These are phyloP conservation scores for Avicennia marina DNA, from an alignment of 257 asterid species.

Conservation along the genomic window DNA sequence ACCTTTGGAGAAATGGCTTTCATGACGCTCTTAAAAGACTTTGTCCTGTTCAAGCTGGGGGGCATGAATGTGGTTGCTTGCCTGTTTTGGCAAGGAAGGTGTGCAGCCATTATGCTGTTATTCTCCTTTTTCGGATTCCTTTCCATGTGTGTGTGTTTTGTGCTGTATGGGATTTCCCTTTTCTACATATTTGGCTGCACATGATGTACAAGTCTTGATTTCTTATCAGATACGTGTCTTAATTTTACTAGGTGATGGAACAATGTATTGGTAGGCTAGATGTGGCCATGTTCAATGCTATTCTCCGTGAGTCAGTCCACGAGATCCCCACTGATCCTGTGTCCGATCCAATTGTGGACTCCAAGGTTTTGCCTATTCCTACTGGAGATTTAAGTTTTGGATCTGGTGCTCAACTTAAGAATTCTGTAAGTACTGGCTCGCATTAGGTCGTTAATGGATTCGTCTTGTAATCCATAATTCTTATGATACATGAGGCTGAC, in stretches of 20 bases:
- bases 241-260: constrained; percentile 65
- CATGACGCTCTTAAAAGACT: constrained; percentile 75
- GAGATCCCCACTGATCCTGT: constrained; percentile 99
- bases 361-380: constrained; percentile 92
- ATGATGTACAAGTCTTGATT: constrained; percentile 4
- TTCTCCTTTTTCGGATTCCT: constrained; percentile 10
- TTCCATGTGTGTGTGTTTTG: background rate
- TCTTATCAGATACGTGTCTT: constrained; percentile 16
- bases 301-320: constrained; percentile 91
- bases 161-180: background rate
- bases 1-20: constrained; percentile 81
- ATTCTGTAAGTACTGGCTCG: constrained; percentile 66
- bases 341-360: constrained; percentile 94
- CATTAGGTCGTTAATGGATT: too few relatives aligned
- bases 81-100: constrained; percentile 89
- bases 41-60: constrained; percentile 92
- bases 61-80: constrained; percentile 96
- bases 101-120: constrained; percentile 12
- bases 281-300: constrained; percentile 95
- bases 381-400: constrained; percentile 98
- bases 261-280: constrained; percentile 89
- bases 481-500: background rate
- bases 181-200: background rate
- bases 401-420: constrained; percentile 93
- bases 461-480: background rate